phyloP scores from a whole-genome alignment of 192 early-diverging fungal genomes.

The Fimicolochytrium jonesii region DNA sequence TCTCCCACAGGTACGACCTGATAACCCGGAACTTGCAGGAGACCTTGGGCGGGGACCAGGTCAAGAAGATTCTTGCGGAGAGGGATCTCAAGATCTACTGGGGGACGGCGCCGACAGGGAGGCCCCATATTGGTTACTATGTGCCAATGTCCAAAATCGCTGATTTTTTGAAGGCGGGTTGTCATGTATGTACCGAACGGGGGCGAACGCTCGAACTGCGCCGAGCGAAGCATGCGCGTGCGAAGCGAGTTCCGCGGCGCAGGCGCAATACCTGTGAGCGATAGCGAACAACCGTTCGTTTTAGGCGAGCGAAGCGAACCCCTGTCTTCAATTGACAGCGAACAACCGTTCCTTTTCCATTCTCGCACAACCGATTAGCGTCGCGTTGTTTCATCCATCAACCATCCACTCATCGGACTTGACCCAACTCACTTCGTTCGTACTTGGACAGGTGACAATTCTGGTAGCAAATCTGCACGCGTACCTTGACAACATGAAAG shows the following conservation, averaged over 20 bases:
- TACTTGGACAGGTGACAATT: constrained; percentile 66
- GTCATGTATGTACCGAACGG: constrained; percentile 73
- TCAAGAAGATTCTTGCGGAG: constrained; percentile 78
- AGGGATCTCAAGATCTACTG: constrained; percentile 93
- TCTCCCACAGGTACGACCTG: constrained; percentile 53
- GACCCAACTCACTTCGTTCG: not conserved
- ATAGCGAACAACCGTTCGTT: no score
- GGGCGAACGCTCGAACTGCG: no score
- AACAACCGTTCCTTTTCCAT: no score
- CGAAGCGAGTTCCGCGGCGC: no score
- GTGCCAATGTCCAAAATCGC: constrained; percentile 97
- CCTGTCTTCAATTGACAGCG: no score
- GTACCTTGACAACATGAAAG: constrained; percentile 98
- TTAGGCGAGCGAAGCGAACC: no score
- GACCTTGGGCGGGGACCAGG: constrained; percentile 80
- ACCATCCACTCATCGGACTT: not conserved
- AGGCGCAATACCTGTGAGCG: no score
- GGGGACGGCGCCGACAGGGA: constrained; percentile 96
- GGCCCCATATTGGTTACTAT: constrained; percentile 97
- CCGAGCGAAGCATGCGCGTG: no score
- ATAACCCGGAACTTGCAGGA: constrained; percentile 95
- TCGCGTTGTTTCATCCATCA: no score
- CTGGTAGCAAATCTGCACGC: constrained; percentile 96
- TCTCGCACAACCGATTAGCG: no score
- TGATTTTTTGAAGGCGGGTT: constrained; percentile 88